Conservation (phyloP, 768 basidiomycete genomes). For the Kwoniella sp. region DNA sequence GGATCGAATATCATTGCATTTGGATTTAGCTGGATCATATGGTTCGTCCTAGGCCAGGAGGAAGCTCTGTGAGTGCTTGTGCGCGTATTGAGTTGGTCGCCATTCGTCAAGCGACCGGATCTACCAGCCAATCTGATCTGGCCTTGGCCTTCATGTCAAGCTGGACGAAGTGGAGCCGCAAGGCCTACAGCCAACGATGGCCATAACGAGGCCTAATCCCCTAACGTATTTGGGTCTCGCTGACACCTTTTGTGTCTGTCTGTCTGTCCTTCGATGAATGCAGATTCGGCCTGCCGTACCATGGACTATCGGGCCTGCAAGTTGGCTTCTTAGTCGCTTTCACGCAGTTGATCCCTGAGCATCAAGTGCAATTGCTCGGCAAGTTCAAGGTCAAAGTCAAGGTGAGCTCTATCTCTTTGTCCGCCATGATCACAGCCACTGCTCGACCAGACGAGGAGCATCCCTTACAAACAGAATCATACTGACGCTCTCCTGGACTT, state of each 20-base stretch:
- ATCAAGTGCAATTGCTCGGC: slow-evolving; percentile 91
- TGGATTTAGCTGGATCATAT: slow-evolving; percentile 83
- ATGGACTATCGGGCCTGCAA: slow-evolving; percentile 90
- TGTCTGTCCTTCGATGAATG: not conserved
- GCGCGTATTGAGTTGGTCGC: not conserved
- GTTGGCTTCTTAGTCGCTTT: slow-evolving; percentile 89
- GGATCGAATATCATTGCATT: slow-evolving; percentile 86
- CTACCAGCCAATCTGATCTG: not conserved
- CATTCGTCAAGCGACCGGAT: not conserved
- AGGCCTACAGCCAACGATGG: no score
- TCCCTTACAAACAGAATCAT: not conserved
- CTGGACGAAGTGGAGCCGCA: no score
- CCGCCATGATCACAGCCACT: no score
- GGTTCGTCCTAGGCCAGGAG: slow-evolving; percentile 65
- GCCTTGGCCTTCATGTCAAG: not conserved
- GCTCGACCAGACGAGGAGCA: no score
- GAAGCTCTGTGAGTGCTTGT: slow-evolving; percentile 57
- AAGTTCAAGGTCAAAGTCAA: slow-evolving; percentile 72
- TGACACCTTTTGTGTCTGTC: not conserved
- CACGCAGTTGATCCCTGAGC: slow-evolving; percentile 96
- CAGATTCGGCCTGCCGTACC: slow-evolving; percentile 86
- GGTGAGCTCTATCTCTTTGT: slow-evolving; percentile 64
- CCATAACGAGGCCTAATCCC: no score
- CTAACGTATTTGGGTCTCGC: no score
- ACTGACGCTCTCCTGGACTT: not conserved